A percentile compares a stretch with the other conserved stretches of the same genome.
Conservation (phyloP, 2,329 filamentous ascomycete species). For the Talaromyces marneffei region DNA sequence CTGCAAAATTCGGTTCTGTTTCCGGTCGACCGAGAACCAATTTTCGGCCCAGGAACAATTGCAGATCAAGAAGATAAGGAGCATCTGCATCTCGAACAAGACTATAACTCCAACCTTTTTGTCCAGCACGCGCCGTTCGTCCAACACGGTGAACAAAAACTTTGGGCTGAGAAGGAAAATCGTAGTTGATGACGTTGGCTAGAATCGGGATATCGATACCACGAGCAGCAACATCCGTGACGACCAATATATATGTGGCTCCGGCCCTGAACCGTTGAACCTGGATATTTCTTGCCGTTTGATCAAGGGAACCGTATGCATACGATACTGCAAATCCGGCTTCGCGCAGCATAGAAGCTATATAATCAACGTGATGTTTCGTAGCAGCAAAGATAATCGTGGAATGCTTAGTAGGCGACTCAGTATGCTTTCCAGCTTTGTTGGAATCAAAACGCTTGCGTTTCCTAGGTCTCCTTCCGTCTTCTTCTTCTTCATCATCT, state of each 20-base stretch:
- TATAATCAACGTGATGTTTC: slow-evolving; percentile 95
- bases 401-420: slow-evolving; percentile 78
- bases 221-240: slow-evolving; percentile 92
- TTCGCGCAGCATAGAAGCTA: slow-evolving; percentile 70
- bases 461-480: slow-evolving; percentile 39
- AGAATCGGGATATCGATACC: slow-evolving; percentile 97
- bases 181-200: slow-evolving; percentile 97
- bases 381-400: slow-evolving; percentile 94
- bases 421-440: slow-evolving; percentile 49
- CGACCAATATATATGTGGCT: slow-evolving; percentile 81
- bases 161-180: slow-evolving; percentile 94
- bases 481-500: slow-evolving; percentile 36
- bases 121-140: slow-evolving; percentile 87
- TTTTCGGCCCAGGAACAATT: slow-evolving; percentile 85
- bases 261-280: slow-evolving; percentile 84
- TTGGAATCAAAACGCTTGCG: slow-evolving; percentile 46
- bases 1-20: slow-evolving; percentile 62
- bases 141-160: slow-evolving; percentile 95
- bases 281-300: slow-evolving; percentile 85
- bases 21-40: slow-evolving; percentile 67
- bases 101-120: slow-evolving; percentile 92
- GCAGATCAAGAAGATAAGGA: slow-evolving; percentile 87
- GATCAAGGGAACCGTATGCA: slow-evolving; percentile 89
- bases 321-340: slow-evolving; percentile 88
- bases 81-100: slow-evolving; percentile 80